Conservation (phyloP, 345 rosid species). For the Gossypium stocksii region DNA sequence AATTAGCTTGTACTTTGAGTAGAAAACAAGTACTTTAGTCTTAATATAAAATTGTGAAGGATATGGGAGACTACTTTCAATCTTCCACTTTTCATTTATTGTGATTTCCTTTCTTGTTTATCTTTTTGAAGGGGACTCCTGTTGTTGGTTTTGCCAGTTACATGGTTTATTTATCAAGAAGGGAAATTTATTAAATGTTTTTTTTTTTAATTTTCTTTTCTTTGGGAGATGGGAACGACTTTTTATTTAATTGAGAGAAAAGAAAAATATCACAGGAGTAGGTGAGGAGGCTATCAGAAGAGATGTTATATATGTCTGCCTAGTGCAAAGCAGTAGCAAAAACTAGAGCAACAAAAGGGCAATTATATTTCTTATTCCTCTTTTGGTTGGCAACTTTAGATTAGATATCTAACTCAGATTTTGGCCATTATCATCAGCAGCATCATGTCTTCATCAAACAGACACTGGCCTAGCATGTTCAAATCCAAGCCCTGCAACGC, state of each 20-base stretch:
- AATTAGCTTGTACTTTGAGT: constrained; percentile 43
- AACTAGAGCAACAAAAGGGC: constrained; percentile 42
- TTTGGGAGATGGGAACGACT: constrained; percentile 15
- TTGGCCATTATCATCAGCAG: constrained; percentile 16
- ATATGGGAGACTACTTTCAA: constrained; percentile 34
- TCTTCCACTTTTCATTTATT: constrained; percentile 22
- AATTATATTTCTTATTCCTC: constrained; percentile 1
- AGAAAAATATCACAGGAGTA: constrained; percentile 24
- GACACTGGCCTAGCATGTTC: constrained; percentile 99
- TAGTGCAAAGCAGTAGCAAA: constrained; percentile 22
- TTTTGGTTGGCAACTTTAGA: constrained; percentile 7
- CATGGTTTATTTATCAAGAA: constrained; percentile 6
- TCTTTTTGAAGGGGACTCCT: constrained; percentile 48
- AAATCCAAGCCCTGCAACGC: constrained; percentile 94
- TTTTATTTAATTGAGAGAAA: constrained; percentile 24
- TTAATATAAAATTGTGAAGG: constrained; percentile 34
- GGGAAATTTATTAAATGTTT: background rate
- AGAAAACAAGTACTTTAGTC: constrained; percentile 36
- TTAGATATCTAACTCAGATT: constrained; percentile 6
- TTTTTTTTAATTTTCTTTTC: background rate
- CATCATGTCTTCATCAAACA: constrained; percentile 90
- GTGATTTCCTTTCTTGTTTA: constrained; percentile 41
- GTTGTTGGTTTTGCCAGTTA: constrained; percentile 36
- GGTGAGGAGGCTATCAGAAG: constrained; percentile 60
- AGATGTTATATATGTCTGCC: constrained; percentile 37